Evolutionary conservation across 352 stramenopile species (phyloP), one percentile per base, ranked within the genome.

Genomic region (Globisporangium megalacanthum): DNA sequence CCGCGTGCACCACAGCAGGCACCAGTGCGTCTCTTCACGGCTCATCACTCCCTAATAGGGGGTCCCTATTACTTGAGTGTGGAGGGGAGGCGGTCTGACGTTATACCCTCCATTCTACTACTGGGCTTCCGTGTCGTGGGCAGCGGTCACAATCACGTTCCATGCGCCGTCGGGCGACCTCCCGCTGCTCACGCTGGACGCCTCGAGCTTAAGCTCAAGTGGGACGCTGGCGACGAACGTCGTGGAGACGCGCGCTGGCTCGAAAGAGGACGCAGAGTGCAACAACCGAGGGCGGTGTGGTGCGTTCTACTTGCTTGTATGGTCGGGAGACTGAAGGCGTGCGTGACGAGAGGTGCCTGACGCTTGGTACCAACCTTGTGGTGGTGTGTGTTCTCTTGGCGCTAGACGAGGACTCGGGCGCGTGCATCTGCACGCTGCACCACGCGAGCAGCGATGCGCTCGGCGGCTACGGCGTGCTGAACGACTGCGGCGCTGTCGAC

Each of bases 281-380:
- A 86, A 89, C 58, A 88, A 86, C 42, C 79, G 79, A n/a, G 81
- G 81, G 0, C 73, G 76, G 49, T 92, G 81, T 22, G 74, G 80
- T 91, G 57, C 10, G 73, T 74, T 10, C 35, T 39, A 1, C 35
- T 13, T 13, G 10, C 4, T 29, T 29, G 25, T 29, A 29, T 29
- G 25, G 25, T 29, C 4, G 25, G 25, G 25, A 1, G 25, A 29
- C 25, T 29, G 4, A 4, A 1, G 7, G 5, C 10, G 11, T n/a
- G 6, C 29, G 45, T 4, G 3, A 33, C 45, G 17, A 50, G 19
- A 50, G 45, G 22, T 20, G 31, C 19, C 2, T 11, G 6, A 37
- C 22, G n/a, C n/a, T n/a, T n/a, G n/a, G n/a, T n/a, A n/a, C n/a
- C n/a, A 9, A 25, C 1, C 6, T 45, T 29, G 13, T 13, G 11